Percentiles rank a stretch among this genome's conserved stretches.
phyloP scores from a whole-genome alignment of 768 basidiomycete genomes.

The Holtermanniella nyarrowii region DNA sequence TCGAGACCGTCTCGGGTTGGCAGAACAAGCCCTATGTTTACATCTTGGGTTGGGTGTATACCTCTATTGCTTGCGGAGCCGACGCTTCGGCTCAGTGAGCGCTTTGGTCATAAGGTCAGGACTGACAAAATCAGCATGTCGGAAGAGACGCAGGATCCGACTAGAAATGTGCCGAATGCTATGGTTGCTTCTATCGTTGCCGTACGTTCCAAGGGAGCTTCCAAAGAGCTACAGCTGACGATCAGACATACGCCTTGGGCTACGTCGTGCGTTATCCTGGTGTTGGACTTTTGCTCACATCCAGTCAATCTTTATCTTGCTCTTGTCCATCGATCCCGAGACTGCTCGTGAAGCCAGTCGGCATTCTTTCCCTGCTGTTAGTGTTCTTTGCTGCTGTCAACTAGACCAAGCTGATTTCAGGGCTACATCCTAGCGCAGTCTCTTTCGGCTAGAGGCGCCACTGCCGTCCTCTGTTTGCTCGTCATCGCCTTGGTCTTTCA shows the following conservation, averaged over 20 bases:
- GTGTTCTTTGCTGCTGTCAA: slow-evolving; percentile 4
- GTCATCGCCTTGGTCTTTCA: slow-evolving; percentile 36
- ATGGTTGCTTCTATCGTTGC: slow-evolving; percentile 31
- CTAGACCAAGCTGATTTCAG: slow-evolving; percentile 13
- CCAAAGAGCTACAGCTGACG: not conserved
- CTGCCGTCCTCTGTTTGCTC: slow-evolving; percentile 29
- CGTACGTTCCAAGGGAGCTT: slow-evolving; percentile 20
- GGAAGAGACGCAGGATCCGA: slow-evolving; percentile 42
- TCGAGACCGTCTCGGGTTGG: slow-evolving; percentile 30
- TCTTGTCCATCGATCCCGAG: slow-evolving; percentile 26
- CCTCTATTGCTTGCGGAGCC: slow-evolving; percentile 41
- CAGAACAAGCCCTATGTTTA: slow-evolving; percentile 38
- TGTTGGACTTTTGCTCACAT: not conserved
- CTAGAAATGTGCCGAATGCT: slow-evolving; percentile 41
- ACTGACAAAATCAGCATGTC: slow-evolving; percentile 30
- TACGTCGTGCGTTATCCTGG: slow-evolving; percentile 35
- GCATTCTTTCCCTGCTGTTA: slow-evolving; percentile 32
- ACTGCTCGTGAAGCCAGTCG: slow-evolving; percentile 6
- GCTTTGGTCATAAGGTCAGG: not conserved
- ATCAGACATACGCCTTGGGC: slow-evolving; percentile 38
- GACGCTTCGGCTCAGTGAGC: slow-evolving; percentile 43
- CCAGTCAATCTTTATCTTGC: slow-evolving; percentile 37
- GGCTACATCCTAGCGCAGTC: slow-evolving; percentile 39
- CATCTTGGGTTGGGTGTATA: slow-evolving; percentile 41
- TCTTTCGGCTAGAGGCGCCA: slow-evolving; percentile 28